A percentile compares a stretch with the other conserved stretches of the same genome.
Conservation (phyloP, 2,329 filamentous ascomycete genomes). For the Colletotrichum tropicicola region DNA sequence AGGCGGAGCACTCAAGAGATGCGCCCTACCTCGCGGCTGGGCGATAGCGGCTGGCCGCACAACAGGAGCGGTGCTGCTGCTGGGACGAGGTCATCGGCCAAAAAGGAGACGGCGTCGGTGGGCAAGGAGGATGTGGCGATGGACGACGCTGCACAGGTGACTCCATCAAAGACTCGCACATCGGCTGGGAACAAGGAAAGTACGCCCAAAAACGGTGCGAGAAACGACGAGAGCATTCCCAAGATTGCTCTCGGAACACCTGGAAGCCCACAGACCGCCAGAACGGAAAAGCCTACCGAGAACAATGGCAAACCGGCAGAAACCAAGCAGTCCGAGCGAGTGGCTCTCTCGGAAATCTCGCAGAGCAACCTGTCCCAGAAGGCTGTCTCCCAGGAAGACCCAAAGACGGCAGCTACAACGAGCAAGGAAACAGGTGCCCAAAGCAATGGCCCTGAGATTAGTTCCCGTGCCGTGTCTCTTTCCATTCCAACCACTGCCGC, state of each 20-base stretch:
- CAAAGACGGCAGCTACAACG: neutral
- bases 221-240: neutral
- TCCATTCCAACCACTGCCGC: neutral
- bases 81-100: slow-evolving; percentile 14
- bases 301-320: too few species aligned
- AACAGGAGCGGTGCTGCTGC: slow-evolving; percentile 13
- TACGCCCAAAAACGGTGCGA: neutral
- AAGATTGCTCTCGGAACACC: slow-evolving; percentile 7
- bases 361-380: too few species aligned
- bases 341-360: too few species aligned
- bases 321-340: too few species aligned
- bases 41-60: neutral
- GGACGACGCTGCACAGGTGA: slow-evolving; percentile 3
- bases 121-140: neutral
- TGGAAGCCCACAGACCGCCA: neutral
- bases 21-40: slow-evolving; percentile 16
- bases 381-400: neutral
- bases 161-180: neutral
- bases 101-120: neutral
- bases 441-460: neutral
- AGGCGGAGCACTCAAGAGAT: slow-evolving; percentile 27
- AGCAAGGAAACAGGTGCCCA: neutral
- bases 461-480: neutral
- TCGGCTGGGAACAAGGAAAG: neutral
- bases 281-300: neutral